A percentile compares a stretch with the other conserved stretches of the same genome.
Conservation (phyloP, 352 stramenopile genomes). For the Aphanomyces astaci region DNA sequence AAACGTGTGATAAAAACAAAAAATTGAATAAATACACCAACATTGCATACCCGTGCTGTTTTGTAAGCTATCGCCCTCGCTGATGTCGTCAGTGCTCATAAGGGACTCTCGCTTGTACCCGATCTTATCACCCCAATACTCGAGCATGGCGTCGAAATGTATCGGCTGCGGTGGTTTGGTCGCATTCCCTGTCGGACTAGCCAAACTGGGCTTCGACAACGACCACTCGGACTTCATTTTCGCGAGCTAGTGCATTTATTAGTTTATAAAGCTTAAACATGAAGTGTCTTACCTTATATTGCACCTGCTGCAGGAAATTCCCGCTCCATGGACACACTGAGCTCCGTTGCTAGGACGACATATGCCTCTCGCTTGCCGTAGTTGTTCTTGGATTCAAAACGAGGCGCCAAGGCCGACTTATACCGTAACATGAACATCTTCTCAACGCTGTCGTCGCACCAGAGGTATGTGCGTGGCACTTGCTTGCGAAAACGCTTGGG, state of each 20-base stretch:
- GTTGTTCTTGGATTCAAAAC: slow-evolving; percentile 11
- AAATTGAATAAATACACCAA: neutral
- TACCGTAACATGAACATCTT: slow-evolving; percentile 3
- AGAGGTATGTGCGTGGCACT: no score
- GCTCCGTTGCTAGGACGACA: neutral
- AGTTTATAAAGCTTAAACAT: neutral
- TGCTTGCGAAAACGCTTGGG: no score
- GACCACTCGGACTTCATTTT: neutral
- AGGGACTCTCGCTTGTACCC: neutral
- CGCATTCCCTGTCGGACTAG: neutral
- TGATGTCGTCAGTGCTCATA: neutral
- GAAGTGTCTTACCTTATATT: neutral
- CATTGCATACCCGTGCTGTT: neutral
- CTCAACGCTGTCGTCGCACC: neutral
- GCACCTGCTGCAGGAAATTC: neutral
- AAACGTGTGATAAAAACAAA: neutral
- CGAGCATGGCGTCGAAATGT: neutral
- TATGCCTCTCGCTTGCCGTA: neutral
- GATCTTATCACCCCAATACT: neutral
- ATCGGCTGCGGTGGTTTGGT: neutral
- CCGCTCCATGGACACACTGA: neutral
- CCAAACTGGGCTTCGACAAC: neutral
- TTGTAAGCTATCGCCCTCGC: no score
- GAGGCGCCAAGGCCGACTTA: neutral
- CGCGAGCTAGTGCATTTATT: neutral